Conservation (phyloP, 2,329 filamentous ascomycete genomes). For the Paecilomyces dactylethromorphus region DNA sequence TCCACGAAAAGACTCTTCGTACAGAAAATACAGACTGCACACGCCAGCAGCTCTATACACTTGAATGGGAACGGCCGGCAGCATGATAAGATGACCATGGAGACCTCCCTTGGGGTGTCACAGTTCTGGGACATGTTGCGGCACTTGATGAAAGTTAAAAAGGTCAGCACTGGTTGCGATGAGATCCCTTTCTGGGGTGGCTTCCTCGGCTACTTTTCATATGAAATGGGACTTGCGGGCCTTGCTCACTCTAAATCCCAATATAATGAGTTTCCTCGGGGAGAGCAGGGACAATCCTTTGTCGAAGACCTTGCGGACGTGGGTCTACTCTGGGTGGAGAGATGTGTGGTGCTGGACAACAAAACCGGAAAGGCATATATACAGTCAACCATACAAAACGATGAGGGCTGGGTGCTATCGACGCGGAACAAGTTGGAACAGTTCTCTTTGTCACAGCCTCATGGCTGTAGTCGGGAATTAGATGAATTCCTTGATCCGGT, state of each 20-base stretch:
- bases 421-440: conserved; percentile 18
- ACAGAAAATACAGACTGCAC: conserved; percentile 11
- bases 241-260: conserved; percentile 42
- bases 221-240: conserved; percentile 65
- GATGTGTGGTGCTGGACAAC: conserved; percentile 73
- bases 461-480: conserved; percentile 3
- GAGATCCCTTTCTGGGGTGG: conserved; percentile 67
- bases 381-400: conserved; percentile 54
- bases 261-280: not conserved
- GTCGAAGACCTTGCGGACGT: conserved; percentile 56
- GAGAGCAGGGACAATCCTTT: conserved; percentile 19
- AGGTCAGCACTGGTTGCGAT: conserved; percentile 24
- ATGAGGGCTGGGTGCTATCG: conserved; percentile 36
- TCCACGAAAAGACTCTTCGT: conserved; percentile 15
- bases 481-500: conserved; percentile 22
- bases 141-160: conserved; percentile 35
- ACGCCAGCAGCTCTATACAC: not conserved
- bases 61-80: not conserved
- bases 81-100: conserved; percentile 1
- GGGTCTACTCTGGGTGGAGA: conserved; percentile 68
- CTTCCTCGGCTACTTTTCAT: conserved; percentile 77
- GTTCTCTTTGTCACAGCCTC: conserved; percentile 5
- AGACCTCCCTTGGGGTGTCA: conserved; percentile 14
- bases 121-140: conserved; percentile 30
- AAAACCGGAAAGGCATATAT: conserved; percentile 54